Evolutionary conservation across 352 stramenopile species (phyloP), one percentile per base, ranked within the genome.

Genomic region (Globisporangium viniferum): DNA sequence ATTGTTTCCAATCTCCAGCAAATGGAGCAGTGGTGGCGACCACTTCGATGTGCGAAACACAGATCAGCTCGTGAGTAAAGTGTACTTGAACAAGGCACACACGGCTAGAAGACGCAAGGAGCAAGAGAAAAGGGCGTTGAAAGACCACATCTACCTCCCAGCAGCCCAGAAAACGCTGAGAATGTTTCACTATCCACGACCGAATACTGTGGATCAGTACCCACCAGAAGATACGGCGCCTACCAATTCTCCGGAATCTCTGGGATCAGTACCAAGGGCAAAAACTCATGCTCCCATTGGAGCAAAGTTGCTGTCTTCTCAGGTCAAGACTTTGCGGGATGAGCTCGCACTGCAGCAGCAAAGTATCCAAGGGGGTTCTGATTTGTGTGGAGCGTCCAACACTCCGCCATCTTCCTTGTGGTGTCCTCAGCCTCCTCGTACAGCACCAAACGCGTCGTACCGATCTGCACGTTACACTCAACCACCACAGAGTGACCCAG

Each of bases 231-330:
- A 58, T 22, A 12, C 27, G 15, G 1, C 5, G n/a, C 20, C 18
- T 10, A 6, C 12, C 49, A 35, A 22, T 18, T 18, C 49, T 58
- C 51, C 5, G 51, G 24, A 7, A 59, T 20, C 22, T 39, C 70
- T 41, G 1, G 12, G 56, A 31, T 18, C 56, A 53, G n/a, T 18
- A 14, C 27, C 33, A 9, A 53, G 27, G 35, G 18, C 15, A 24
- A 44, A 31, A n/a, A 3, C 48, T 36, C 8, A 24, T 24, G 60
- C 51, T 27, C 64, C 69, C 12, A 56, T 73, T 24, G 77, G 77
- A 1, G 74, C 71, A 15, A 78, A 76, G 20, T 29, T 84, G 31
- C 66, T 83, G 18, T 83, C 79, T 7, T 76, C 80, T 2, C 78
- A 86, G 29, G 39, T 90, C 2, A 60, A 77, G 2, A 67, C 65